phyloP scores from a whole-genome alignment of 768 basidiomycete genomes.

The Serendipita sp. region DNA sequence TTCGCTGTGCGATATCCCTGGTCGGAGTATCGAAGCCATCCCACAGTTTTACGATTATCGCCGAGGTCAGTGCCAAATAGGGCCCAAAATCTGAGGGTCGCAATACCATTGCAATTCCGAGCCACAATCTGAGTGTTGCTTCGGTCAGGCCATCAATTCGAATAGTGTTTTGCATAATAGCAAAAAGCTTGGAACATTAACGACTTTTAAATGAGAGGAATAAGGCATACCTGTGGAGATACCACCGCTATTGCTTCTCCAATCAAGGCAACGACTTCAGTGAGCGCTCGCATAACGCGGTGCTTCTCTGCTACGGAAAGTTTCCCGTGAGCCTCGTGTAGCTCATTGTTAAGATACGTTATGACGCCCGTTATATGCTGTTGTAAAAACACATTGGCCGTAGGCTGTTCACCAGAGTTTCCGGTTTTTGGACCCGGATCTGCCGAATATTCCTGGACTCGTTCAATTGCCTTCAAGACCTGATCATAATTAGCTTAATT shows the following conservation, averaged over 20 bases:
- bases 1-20: constrained; percentile 35
- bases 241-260: constrained; percentile 57
- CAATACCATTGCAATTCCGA: constrained; percentile 53
- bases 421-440: not conserved
- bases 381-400: constrained; percentile 38
- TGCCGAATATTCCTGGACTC: constrained; percentile 22
- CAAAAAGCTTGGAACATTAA: constrained; percentile 61
- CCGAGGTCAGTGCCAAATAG: constrained; percentile 74
- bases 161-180: constrained; percentile 84
- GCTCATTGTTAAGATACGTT: constrained; percentile 64
- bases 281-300: constrained; percentile 65
- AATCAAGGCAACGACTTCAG: constrained; percentile 49
- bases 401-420: constrained; percentile 14
- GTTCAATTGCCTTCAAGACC: constrained; percentile 29
- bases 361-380: constrained; percentile 71
- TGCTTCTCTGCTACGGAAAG: constrained; percentile 50
- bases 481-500: constrained; percentile 27
- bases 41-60: constrained; percentile 72
- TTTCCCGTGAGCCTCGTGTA: constrained; percentile 73
- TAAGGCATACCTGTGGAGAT: constrained; percentile 60
- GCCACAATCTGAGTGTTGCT: constrained; percentile 67
- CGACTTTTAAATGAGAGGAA: not conserved
- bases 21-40: constrained; percentile 35
- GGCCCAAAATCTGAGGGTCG: constrained; percentile 56
- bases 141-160: constrained; percentile 54